These are phyloP conservation scores for Globisporangium carolinianum DNA, from an alignment of 352 stramenopile species.

Conservation along the genomic window DNA sequence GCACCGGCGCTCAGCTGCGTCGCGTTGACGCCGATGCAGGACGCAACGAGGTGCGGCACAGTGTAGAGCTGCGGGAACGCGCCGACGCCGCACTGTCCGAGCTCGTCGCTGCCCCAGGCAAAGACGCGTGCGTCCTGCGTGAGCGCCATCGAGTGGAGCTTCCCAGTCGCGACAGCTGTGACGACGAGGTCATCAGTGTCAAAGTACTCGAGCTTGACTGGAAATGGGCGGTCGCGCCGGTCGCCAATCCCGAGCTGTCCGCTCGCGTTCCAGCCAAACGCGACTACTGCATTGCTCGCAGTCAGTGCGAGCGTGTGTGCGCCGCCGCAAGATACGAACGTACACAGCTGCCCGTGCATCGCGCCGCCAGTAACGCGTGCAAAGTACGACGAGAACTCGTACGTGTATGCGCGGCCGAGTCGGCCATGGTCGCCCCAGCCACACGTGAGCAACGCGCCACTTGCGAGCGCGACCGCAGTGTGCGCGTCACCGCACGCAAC, in stretches of 20 bases:
- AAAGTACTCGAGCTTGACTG: slow-evolving; percentile 51
- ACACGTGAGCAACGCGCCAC: slow-evolving; percentile 46
- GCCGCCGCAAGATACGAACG: slow-evolving; percentile 47
- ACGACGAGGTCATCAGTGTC: slow-evolving; percentile 22
- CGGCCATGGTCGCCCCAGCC: slow-evolving; percentile 52
- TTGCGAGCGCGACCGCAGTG: slow-evolving; percentile 35
- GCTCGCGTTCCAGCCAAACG: slow-evolving; percentile 53
- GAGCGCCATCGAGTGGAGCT: slow-evolving; percentile 43
- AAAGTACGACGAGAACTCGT: slow-evolving; percentile 38
- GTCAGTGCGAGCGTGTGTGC: slow-evolving; percentile 54
- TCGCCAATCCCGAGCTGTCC: slow-evolving; percentile 63
- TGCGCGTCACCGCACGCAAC: slow-evolving; percentile 61
- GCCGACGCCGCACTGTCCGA: slow-evolving; percentile 62
- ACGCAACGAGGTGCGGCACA: slow-evolving; percentile 56
- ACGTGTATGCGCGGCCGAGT: slow-evolving; percentile 24
- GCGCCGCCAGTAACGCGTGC: slow-evolving; percentile 15
- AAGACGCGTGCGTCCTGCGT: slow-evolving; percentile 49
- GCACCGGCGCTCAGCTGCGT: slow-evolving; percentile 45
- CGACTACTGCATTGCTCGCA: slow-evolving; percentile 25
- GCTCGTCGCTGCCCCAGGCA: slow-evolving; percentile 66
- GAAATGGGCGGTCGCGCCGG: slow-evolving; percentile 31
- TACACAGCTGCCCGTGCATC: slow-evolving; percentile 22
- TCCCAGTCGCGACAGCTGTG: slow-evolving; percentile 36
- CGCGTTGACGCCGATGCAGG: slow-evolving; percentile 45
- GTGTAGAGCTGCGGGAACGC: slow-evolving; percentile 74